Conservation (phyloP, 2,329 filamentous ascomycete genomes). For the Beauveria sp. region DNA sequence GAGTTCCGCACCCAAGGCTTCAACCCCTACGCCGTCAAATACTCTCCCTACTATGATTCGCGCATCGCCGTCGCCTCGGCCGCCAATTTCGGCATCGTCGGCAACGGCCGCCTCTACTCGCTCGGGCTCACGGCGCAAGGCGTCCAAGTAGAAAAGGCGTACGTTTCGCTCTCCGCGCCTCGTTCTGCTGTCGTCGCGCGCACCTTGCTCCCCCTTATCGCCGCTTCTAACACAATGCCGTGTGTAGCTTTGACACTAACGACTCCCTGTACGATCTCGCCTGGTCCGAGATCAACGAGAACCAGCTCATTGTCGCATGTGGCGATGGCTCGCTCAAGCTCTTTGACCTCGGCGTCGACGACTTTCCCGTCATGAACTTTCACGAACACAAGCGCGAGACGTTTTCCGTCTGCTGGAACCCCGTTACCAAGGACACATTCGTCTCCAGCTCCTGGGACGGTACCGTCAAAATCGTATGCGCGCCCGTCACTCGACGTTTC, state of each 20-base stretch:
- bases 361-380: constrained; percentile 87
- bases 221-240: background rate
- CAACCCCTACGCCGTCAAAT: constrained; percentile 96
- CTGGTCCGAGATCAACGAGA: constrained; percentile 96
- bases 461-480: constrained; percentile 72
- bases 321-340: constrained; percentile 94
- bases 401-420: constrained; percentile 88
- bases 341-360: constrained; percentile 73
- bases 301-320: constrained; percentile 80
- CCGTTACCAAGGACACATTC: constrained; percentile 84
- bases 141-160: constrained; percentile 79
- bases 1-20: constrained; percentile 90
- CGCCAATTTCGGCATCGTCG: constrained; percentile 95
- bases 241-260: constrained; percentile 80
- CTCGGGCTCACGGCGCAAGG: constrained; percentile 77
- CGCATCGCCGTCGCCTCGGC: constrained; percentile 82
- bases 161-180: constrained; percentile 17
- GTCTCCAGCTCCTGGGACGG: constrained; percentile 93
- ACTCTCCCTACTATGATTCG: constrained; percentile 96
- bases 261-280: constrained; percentile 91
- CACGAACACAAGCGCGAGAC: constrained; percentile 90
- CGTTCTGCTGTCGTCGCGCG: background rate
- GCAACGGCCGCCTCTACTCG: constrained; percentile 85
- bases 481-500: background rate
- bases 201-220: background rate